A percentile compares a stretch with the other conserved stretches of the same genome.
Conservation (phyloP, 2,329 filamentous ascomycete genomes). For the Pseudocercospora pini-densiflorae region DNA sequence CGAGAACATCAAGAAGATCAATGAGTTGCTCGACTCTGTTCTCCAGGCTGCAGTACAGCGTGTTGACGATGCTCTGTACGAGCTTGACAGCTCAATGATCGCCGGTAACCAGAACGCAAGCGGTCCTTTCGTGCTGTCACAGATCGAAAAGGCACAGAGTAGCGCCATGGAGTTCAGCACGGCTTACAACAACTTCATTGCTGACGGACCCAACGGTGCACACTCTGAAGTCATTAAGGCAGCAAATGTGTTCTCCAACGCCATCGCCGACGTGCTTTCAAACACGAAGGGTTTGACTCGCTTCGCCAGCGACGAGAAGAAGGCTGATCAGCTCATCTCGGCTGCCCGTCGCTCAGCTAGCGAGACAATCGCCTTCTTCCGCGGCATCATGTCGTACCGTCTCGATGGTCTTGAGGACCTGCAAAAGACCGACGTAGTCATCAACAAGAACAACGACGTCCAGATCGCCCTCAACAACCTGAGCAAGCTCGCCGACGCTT, state of each 20-base stretch:
- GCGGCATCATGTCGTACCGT: slow-evolving; percentile 89
- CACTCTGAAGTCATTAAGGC: slow-evolving; percentile 92
- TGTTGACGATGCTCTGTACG: slow-evolving; percentile 95
- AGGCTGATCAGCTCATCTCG: slow-evolving; percentile 81
- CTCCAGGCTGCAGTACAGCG: slow-evolving; percentile 90
- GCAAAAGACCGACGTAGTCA: slow-evolving; percentile 95
- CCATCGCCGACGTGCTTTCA: slow-evolving; percentile 89
- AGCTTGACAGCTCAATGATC: slow-evolving; percentile 97
- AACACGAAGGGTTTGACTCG: slow-evolving; percentile 95
- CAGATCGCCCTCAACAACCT: slow-evolving; percentile 92
- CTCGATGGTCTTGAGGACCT: slow-evolving; percentile 87
- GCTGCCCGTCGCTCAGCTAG: slow-evolving; percentile 83
- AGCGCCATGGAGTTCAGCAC: slow-evolving; percentile 97
- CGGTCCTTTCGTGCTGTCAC: slow-evolving; percentile 90
- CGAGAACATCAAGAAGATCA: slow-evolving; percentile 88
- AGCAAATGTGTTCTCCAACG: slow-evolving; percentile 86
- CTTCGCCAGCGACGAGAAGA: slow-evolving; percentile 94
- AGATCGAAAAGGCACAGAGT: slow-evolving; percentile 94
- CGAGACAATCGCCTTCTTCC: slow-evolving; percentile 93
- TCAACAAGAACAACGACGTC: slow-evolving; percentile 96
- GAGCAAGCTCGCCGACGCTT: slow-evolving; percentile 89
- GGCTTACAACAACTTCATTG: slow-evolving; percentile 98
- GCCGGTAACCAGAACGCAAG: slow-evolving; percentile 98
- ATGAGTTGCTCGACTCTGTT: slow-evolving; percentile 96
- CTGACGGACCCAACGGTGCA: slow-evolving; percentile 85